Evolutionary conservation across 169 alveolate genomes (phyloP).

Genomic region (Plasmodium chabaudi): DNA sequence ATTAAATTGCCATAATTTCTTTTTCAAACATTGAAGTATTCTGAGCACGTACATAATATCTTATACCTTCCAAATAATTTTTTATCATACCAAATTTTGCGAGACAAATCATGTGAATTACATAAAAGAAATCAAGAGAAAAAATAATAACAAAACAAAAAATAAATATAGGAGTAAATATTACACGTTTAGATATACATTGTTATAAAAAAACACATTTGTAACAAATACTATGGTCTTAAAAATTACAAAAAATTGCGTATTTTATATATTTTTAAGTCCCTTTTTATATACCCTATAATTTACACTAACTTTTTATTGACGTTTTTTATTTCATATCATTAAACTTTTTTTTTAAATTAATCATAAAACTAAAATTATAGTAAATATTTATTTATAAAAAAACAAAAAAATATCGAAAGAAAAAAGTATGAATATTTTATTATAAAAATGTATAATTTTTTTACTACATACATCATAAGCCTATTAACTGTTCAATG

Average conservation of each 20-base stretch:
- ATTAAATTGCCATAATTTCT: background rate
- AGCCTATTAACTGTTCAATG: too few relatives aligned
- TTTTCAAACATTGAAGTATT: background rate
- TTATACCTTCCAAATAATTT: background rate
- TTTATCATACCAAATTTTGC: background rate
- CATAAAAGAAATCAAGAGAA: background rate
- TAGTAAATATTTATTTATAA: background rate
- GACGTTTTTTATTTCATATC: background rate
- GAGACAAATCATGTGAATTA: background rate
- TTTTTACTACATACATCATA: too few relatives aligned
- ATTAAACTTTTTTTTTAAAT: conserved; percentile 4
- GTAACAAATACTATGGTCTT: background rate
- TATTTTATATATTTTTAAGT: conserved; percentile 1
- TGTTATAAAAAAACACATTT: background rate
- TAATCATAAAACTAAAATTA: conserved; percentile 9
- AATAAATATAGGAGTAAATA: background rate
- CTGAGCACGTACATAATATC: background rate
- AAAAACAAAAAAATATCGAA: background rate
- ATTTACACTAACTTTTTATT: conserved; percentile 1
- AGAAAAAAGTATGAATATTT: background rate
- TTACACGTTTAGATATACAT: background rate
- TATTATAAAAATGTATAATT: too few relatives aligned
- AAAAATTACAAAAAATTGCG: background rate
- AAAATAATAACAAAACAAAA: background rate
- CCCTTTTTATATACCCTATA: background rate